Evolutionary conservation across 371 early-diverging fungal species (phyloP).

Genomic region (Parasitella parasitica): DNA sequence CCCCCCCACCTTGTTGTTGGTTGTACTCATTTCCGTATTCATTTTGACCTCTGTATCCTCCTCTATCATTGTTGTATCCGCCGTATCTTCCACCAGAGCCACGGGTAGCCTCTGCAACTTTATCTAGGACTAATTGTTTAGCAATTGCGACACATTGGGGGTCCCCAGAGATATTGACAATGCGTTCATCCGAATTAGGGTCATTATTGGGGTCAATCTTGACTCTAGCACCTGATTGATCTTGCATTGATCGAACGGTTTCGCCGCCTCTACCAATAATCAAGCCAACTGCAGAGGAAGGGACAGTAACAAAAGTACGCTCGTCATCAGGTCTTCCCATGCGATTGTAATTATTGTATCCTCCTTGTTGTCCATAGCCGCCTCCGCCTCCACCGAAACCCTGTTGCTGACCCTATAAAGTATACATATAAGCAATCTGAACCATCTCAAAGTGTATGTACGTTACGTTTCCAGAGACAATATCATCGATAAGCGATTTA

Average conservation of each 20-base stretch:
- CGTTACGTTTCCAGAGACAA: slow-evolving; percentile 49
- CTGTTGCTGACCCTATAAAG: neutral
- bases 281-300: slow-evolving; percentile 74
- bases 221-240: slow-evolving; percentile 80
- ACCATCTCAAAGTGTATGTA: neutral
- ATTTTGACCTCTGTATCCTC: slow-evolving; percentile 25
- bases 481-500: slow-evolving; percentile 74
- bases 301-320: slow-evolving; percentile 63
- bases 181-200: slow-evolving; percentile 36
- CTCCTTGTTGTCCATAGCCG: neutral
- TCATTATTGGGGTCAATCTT: slow-evolving; percentile 64
- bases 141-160: slow-evolving; percentile 56
- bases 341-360: slow-evolving; percentile 16
- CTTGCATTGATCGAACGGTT: slow-evolving; percentile 82
- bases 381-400: slow-evolving; percentile 3
- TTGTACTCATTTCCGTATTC: slow-evolving; percentile 12
- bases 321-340: slow-evolving; percentile 34
- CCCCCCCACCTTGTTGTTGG: slow-evolving; percentile 7
- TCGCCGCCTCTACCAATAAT: slow-evolving; percentile 89
- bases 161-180: slow-evolving; percentile 43
- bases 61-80: slow-evolving; percentile 26
- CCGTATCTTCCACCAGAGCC: slow-evolving; percentile 34
- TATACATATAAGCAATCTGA: too few species aligned
- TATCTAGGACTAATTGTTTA: slow-evolving; percentile 57
- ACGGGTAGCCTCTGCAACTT: slow-evolving; percentile 51